A percentile compares a stretch with the other conserved stretches of the same genome.
Evolutionary conservation across 75 land plant genomes (phyloP).

Genomic region (Ceratopteris richardii): DNA sequence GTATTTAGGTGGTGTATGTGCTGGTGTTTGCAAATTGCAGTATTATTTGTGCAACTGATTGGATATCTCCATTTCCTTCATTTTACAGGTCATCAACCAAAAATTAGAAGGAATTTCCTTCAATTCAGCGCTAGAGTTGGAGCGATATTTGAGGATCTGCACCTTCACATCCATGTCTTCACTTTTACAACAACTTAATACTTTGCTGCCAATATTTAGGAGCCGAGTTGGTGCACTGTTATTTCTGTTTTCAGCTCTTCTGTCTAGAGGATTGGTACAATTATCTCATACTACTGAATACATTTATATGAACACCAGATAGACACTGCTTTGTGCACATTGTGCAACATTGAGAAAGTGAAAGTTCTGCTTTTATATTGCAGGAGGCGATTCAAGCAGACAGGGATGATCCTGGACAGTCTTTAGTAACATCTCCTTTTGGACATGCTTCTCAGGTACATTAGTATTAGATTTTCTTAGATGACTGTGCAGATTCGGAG

Average conservation of each 20-base stretch:
- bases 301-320: no score
- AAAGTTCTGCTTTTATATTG: background rate
- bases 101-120: constrained; percentile 63
- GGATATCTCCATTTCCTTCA: no score
- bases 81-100: constrained; percentile 45
- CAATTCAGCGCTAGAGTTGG: constrained; percentile 72
- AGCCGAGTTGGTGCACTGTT: constrained; percentile 91
- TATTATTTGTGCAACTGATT: no score
- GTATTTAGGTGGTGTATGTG: no score
- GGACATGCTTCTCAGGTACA: constrained; percentile 99
- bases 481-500: no score
- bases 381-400: constrained; percentile 81
- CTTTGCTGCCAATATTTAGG: constrained; percentile 56
- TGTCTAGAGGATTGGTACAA: constrained; percentile 91
- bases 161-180: constrained; percentile 33
- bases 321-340: no score
- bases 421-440: constrained; percentile 90
- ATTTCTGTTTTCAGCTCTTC: constrained; percentile 83
- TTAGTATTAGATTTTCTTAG: no score
- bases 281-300: background rate
- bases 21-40: no score
- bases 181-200: constrained; percentile 42
- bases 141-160: constrained; percentile 50
- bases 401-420: constrained; percentile 82
- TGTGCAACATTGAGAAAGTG: no score